Evolutionary conservation across 768 basidiomycete species (phyloP), one percentile per base, ranked within the genome.

Genomic region (Amanita inopinata): DNA sequence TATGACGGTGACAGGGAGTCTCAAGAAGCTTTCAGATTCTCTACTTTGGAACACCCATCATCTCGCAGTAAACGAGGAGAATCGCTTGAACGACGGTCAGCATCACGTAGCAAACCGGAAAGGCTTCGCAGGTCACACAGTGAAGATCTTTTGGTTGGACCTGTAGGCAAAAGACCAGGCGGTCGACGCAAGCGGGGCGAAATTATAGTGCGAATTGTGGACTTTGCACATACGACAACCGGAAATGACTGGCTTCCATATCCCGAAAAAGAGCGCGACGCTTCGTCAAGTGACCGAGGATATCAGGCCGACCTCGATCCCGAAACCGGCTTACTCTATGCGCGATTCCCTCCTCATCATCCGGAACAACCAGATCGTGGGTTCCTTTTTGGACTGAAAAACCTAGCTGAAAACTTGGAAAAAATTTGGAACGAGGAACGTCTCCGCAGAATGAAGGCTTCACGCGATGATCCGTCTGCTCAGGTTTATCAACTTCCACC

Each of bases 191-290:
- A 81, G 56, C 69, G 88, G 17, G 96, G 96, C 23, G 94, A 96
- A 58, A 76, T 98, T 46, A 90, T 88, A 56, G 86, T 99, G 48
- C 89, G 93, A 25, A 80, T 99, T 39, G 96, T 99, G 43, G 96
- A 99, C 62, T 99, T 99, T 63, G 96, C 94, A 9, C 94, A 97
- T 57, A 97, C 96, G 39, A 97, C 92, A 6, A 97, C 93, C 1
- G 96, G 96, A 9, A 72, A 73, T 17, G 96, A 99, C 61, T 98
- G 89, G 76, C 61, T 86, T 32, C 73, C 81, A 8, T 73, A 74
- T 55, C 74, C 80, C 1, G 62, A 71, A 2, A 52, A 59, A 22
- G 56, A 67, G 10, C 59, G 65, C 46, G 74, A 78, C 50, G 64
- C 70, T 34, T 68, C 67, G 44, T 67, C 71, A 40, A 76, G 74